phyloP scores from a whole-genome alignment of 495 filamentous ascomycete species.

The Pseudomonodictys pantanalensis region DNA sequence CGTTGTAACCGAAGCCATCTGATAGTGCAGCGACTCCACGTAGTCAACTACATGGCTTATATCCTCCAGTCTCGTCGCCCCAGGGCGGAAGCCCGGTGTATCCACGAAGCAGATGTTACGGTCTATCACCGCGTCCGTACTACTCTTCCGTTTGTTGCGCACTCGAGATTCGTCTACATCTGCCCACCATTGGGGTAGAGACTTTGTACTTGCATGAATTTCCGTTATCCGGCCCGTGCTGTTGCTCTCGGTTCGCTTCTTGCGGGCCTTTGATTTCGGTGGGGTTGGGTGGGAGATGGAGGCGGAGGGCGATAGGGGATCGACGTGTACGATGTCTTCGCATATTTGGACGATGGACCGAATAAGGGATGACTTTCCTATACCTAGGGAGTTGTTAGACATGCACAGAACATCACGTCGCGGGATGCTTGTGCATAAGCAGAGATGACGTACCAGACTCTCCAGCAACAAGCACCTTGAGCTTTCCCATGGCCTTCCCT shows the following conservation, averaged over 20 bases:
- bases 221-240: conserved; percentile 60
- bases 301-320: conserved; percentile 60
- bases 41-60: conserved; percentile 71
- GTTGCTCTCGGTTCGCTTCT: conserved; percentile 21
- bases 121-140: conserved; percentile 79
- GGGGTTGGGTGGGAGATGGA: conserved; percentile 31
- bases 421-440: no score
- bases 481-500: conserved; percentile 76
- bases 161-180: conserved; percentile 73
- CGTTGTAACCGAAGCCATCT: conserved; percentile 56
- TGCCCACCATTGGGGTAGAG: conserved; percentile 95
- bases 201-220: conserved; percentile 86
- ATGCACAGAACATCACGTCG: no score
- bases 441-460: conserved; percentile 60
- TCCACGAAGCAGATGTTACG: conserved; percentile 95
- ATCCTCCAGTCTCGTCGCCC: conserved; percentile 61
- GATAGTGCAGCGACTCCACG: conserved; percentile 68
- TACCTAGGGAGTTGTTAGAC: conserved; percentile 38
- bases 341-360: conserved; percentile 92
- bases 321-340: conserved; percentile 94
- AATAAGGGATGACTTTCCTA: conserved; percentile 88
- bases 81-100: conserved; percentile 69
- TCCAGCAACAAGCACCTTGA: conserved; percentile 87
- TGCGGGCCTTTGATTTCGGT: conserved; percentile 40
- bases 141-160: conserved; percentile 70